Evolutionary conservation across 2,329 filamentous ascomycete genomes (phyloP).

Genomic region (Penicillium sp.): DNA sequence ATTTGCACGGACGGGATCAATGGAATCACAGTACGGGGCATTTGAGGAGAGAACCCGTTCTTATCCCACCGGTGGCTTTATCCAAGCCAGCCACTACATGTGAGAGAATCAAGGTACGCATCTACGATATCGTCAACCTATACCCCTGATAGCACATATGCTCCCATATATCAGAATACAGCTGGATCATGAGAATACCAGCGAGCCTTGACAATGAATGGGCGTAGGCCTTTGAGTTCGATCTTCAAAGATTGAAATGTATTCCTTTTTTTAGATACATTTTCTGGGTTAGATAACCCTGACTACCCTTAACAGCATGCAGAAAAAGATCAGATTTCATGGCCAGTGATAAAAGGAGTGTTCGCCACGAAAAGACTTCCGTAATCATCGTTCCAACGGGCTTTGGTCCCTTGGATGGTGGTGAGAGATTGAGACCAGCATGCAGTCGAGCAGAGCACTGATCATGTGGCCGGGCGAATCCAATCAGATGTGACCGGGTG

Average conservation of each 20-base stretch:
- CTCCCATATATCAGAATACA: too few species aligned
- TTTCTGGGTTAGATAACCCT: neutral
- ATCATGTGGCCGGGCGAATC: too few species aligned
- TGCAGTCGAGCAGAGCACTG: too few species aligned
- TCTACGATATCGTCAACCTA: too few species aligned
- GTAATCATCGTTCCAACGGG: neutral
- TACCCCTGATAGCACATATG: too few species aligned
- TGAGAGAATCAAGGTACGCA: too few species aligned
- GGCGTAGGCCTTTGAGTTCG: neutral
- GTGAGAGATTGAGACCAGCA: neutral
- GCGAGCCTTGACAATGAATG: too few species aligned
- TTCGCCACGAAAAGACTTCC: conserved; percentile 9
- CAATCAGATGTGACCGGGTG: too few species aligned
- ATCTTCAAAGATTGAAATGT: neutral
- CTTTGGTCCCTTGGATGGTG: neutral
- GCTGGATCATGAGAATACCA: too few species aligned
- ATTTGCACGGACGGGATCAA: conserved; percentile 25
- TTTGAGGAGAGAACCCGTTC: conserved; percentile 35
- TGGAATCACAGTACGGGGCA: conserved; percentile 41
- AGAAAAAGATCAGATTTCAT: conserved; percentile 2
- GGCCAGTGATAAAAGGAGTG: conserved; percentile 16
- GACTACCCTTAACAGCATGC: neutral
- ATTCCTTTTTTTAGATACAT: neutral
- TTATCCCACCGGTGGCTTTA: conserved; percentile 1
- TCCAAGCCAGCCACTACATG: too few species aligned